Percentiles rank a stretch among this genome's conserved stretches.
phyloP scores from a whole-genome alignment of 257 asterid species.

The Thymus mandschuricus region DNA sequence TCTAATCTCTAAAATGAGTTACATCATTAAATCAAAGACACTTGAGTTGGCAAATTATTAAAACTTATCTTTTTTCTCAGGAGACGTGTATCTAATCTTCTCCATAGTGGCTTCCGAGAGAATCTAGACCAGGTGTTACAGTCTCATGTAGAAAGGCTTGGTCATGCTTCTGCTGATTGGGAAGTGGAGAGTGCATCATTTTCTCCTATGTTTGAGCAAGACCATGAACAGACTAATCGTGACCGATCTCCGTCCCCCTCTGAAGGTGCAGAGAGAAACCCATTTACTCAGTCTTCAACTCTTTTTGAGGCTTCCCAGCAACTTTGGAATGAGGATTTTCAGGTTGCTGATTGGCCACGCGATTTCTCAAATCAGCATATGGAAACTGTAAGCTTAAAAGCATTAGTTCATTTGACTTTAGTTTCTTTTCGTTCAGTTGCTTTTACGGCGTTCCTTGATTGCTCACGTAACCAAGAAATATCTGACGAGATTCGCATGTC shows the following conservation, averaged over 20 bases:
- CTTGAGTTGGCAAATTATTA: neutral
- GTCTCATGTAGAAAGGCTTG: conserved; percentile 72
- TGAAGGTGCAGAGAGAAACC: conserved; percentile 42
- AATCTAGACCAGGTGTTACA: conserved; percentile 70
- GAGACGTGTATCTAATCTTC: conserved; percentile 89
- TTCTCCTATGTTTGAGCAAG: conserved; percentile 47
- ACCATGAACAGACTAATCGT: conserved; percentile 44
- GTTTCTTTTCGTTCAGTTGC: neutral
- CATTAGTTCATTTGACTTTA: no score
- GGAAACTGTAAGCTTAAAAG: conserved; percentile 49
- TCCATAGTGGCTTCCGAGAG: conserved; percentile 76
- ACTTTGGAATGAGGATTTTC: conserved; percentile 55
- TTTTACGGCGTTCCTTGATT: neutral
- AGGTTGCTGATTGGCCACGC: conserved; percentile 47
- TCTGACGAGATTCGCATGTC: neutral
- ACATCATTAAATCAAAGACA: neutral
- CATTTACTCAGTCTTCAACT: conserved; percentile 39
- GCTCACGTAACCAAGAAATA: neutral
- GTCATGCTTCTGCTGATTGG: conserved; percentile 61
- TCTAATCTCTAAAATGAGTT: neutral
- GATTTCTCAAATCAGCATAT: conserved; percentile 44
- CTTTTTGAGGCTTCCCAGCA: conserved; percentile 41
- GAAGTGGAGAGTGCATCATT: conserved; percentile 52
- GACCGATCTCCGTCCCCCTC: conserved; percentile 38
- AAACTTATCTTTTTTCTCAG: conserved; percentile 39